Evolutionary conservation across 2,329 filamentous ascomycete species (phyloP).

Genomic region (Monilinia fructigena): DNA sequence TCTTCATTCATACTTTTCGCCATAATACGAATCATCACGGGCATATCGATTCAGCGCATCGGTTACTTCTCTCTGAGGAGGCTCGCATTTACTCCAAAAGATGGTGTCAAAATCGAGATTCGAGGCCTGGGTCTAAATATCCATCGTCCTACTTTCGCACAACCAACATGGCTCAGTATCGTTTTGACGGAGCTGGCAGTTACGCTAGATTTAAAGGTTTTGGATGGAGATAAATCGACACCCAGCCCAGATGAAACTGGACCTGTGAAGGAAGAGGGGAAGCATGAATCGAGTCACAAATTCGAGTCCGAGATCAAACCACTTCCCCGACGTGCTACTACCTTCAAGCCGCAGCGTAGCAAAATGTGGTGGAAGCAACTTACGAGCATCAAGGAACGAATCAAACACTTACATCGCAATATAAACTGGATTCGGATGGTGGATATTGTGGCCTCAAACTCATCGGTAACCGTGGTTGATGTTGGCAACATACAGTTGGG

Average conservation of each 20-base stretch:
- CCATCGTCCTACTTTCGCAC: conserved; percentile 92
- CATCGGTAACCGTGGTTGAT: conserved; percentile 71
- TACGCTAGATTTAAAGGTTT: conserved; percentile 71
- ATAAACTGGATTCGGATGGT: conserved; percentile 88
- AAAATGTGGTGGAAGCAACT: conserved; percentile 83
- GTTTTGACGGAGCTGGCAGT: conserved; percentile 82
- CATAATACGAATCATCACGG: conserved; percentile 85
- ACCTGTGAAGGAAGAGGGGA: conserved; percentile 33
- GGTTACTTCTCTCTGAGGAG: conserved; percentile 90
- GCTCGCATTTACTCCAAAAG: conserved; percentile 82
- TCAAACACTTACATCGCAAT: conserved; percentile 82
- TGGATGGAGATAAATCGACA: conserved; percentile 49
- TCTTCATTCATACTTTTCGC: conserved; percentile 92
- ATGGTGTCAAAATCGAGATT: conserved; percentile 87
- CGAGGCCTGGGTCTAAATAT: conserved; percentile 83
- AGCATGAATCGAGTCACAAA: conserved; percentile 29
- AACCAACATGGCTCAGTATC: conserved; percentile 94
- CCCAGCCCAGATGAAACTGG: conserved; percentile 31
- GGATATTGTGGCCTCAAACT: conserved; percentile 81
- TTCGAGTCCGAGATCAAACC: conserved; percentile 31
- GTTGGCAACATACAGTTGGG: conserved; percentile 85
- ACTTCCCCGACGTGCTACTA: conserved; percentile 30
- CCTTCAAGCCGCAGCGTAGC: conserved; percentile 50
- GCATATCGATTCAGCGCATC: conserved; percentile 91
- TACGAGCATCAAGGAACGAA: conserved; percentile 74